These are phyloP conservation scores for Hericium alpestre DNA, from an alignment of 768 basidiomycete genomes.

Conservation along the genomic window DNA sequence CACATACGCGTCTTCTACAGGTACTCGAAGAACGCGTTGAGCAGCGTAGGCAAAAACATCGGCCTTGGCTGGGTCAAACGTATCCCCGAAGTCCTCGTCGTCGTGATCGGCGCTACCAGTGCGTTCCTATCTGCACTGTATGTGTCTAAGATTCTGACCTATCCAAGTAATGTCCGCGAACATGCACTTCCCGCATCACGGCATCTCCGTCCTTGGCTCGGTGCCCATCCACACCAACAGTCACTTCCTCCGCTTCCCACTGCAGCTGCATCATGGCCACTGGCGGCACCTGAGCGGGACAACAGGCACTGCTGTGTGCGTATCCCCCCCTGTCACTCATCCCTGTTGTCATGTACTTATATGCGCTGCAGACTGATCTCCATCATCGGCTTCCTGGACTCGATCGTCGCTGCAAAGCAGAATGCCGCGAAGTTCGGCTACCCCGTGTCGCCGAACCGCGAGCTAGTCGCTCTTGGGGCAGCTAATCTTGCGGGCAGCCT, in stretches of 20 bases:
- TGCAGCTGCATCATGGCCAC: constrained; percentile 25
- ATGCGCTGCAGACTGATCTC: constrained; percentile 52
- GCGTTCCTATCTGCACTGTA: constrained; percentile 18
- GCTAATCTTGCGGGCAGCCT: constrained; percentile 73
- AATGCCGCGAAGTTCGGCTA: constrained; percentile 78
- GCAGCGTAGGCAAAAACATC: background rate
- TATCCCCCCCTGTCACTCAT: background rate
- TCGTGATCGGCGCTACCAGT: constrained; percentile 80
- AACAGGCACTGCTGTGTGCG: constrained; percentile 74
- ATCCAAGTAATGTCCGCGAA: constrained; percentile 53
- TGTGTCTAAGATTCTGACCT: background rate
- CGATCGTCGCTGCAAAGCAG: constrained; percentile 92
- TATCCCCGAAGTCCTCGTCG: constrained; percentile 82
- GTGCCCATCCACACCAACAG: constrained; percentile 49
- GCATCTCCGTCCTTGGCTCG: constrained; percentile 75
- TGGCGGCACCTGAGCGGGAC: constrained; percentile 56
- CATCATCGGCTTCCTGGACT: constrained; percentile 86
- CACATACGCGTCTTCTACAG: background rate
- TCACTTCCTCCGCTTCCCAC: constrained; percentile 66
- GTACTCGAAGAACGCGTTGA: background rate
- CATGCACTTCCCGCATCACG: constrained; percentile 65
- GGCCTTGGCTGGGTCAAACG: constrained; percentile 49
- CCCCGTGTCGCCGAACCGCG: constrained; percentile 86
- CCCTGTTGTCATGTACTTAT: background rate
- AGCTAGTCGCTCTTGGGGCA: constrained; percentile 86